These are phyloP conservation scores for Fusarium pseudoanthophilum DNA, from an alignment of 2,329 filamentous ascomycete genomes.

Conservation along the genomic window DNA sequence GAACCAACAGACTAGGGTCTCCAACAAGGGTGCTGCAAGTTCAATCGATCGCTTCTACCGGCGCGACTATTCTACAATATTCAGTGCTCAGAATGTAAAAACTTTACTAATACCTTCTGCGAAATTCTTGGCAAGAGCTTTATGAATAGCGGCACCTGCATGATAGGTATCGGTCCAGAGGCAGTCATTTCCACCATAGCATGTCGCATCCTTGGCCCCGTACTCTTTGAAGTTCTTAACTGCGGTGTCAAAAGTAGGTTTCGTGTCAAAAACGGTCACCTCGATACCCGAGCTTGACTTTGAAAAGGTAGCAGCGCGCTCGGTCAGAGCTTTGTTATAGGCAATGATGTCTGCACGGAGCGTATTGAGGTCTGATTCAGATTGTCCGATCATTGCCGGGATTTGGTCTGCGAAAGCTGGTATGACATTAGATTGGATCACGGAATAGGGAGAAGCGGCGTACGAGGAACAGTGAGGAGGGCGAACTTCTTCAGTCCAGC, in stretches of 20 bases:
- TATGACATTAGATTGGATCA: neutral
- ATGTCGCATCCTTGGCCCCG: conserved; percentile 17
- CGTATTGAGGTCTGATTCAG: neutral
- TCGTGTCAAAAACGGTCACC: conserved; percentile 8
- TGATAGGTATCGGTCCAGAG: conserved; percentile 28
- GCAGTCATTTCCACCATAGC: conserved; percentile 12
- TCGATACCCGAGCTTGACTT: neutral
- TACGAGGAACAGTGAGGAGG: conserved; percentile 19
- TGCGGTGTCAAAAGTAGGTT: conserved; percentile 3
- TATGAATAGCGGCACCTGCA: conserved; percentile 19
- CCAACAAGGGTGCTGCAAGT: neutral
- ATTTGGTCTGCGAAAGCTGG: conserved; percentile 20
- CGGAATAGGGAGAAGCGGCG: accelerated
- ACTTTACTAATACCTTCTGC: neutral
- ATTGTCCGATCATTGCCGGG: conserved; percentile 7
- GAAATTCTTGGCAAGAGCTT: conserved; percentile 15
- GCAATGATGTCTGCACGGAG: conserved; percentile 10
- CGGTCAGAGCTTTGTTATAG: conserved; percentile 11
- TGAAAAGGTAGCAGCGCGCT: conserved; percentile 1
- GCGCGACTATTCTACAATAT: neutral
- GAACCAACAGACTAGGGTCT: neutral
- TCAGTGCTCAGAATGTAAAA: neutral
- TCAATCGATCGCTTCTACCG: neutral
- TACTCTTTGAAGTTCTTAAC: conserved; percentile 7
- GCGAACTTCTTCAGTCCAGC: conserved; percentile 25